These are phyloP conservation scores for Aspergillus wentii DNA, from an alignment of 495 filamentous ascomycete genomes.

Conservation along the genomic window DNA sequence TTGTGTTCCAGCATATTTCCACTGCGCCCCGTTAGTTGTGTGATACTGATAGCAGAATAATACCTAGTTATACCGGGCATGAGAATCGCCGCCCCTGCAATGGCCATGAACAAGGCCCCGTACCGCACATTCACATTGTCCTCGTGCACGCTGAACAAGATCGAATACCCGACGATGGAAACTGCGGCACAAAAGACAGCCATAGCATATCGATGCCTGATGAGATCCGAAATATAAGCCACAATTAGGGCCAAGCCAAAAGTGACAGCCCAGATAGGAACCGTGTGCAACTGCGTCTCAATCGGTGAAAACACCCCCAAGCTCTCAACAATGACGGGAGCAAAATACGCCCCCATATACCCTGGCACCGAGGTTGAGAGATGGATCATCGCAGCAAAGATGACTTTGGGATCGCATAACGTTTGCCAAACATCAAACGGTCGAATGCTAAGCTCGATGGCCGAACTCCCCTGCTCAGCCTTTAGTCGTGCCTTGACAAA, in stretches of 20 bases:
- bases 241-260: constrained; percentile 54
- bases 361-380: constrained; percentile 19
- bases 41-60: no score
- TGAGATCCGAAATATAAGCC: constrained; percentile 21
- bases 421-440: constrained; percentile 4
- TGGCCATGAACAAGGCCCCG: constrained; percentile 55
- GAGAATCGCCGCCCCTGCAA: constrained; percentile 19
- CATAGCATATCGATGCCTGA: constrained; percentile 27
- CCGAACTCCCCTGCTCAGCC: constrained; percentile 1
- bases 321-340: constrained; percentile 34
- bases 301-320: constrained; percentile 35
- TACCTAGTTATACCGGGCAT: constrained; percentile 36
- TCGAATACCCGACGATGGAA: constrained; percentile 53
- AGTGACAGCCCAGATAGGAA: constrained; percentile 40
- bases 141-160: constrained; percentile 54
- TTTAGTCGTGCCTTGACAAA: constrained; percentile 9
- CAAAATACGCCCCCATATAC: constrained; percentile 22
- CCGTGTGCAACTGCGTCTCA: constrained; percentile 44
- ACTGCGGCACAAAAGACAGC: constrained; percentile 42
- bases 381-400: constrained; percentile 20
- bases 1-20: constrained; percentile 29
- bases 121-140: constrained; percentile 52
- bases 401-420: constrained; percentile 15
- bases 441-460: constrained; percentile 1
- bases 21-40: constrained; percentile 23